Base-by-base conservation (phyloP, 1,284 basidiomycete species). In the Neonothopanus nambi region DNA sequence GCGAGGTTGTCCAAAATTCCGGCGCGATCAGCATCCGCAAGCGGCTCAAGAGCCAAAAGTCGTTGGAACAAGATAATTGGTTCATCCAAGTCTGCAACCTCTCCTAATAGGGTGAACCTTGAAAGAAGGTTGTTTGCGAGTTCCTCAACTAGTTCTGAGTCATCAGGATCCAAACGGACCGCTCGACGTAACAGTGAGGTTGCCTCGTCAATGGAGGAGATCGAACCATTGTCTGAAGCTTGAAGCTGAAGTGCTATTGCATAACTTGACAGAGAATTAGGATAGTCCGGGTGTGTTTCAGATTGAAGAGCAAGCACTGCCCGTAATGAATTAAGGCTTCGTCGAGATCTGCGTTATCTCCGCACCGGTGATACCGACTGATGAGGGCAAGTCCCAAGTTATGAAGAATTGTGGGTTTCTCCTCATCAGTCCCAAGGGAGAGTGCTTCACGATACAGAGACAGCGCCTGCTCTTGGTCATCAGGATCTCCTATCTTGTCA, bases 181-280 rank as follows among this genome's bases (percentile, higher is more conserved):
- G 59, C 61, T 8, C 53, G 18, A 5, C 45, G 49, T 17, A 54
- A 50, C 3, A 55, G 35, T 7, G 13, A 35, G 23, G 62, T 60
- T 21, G 60, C 59, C 20, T 52, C 20, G 20, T 57, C 45, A 21
- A 59, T 33, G 40, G 57, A 56, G 3, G 12, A n/a, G 2, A 52
- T 24, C n/a, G n/a, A n/a, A n/a, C n/a, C n/a, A n/a, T n/a, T n/a
- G n/a, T n/a, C n/a, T n/a, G n/a, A n/a, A n/a, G n/a, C n/a, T n/a
- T n/a, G n/a, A n/a, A n/a, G n/a, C n/a, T n/a, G n/a, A n/a, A n/a
- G n/a, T n/a, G n/a, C n/a, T n/a, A n/a, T n/a, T n/a, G n/a, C n/a
- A n/a, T n/a, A n/a, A n/a, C n/a, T n/a, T n/a, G n/a, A n/a, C n/a
- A n/a, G n/a, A n/a, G n/a, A n/a, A n/a, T n/a, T n/a, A n/a, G n/a